Evolutionary conservation across 2,329 filamentous ascomycete genomes (phyloP).

Genomic region (Aspergillus terreus): DNA sequence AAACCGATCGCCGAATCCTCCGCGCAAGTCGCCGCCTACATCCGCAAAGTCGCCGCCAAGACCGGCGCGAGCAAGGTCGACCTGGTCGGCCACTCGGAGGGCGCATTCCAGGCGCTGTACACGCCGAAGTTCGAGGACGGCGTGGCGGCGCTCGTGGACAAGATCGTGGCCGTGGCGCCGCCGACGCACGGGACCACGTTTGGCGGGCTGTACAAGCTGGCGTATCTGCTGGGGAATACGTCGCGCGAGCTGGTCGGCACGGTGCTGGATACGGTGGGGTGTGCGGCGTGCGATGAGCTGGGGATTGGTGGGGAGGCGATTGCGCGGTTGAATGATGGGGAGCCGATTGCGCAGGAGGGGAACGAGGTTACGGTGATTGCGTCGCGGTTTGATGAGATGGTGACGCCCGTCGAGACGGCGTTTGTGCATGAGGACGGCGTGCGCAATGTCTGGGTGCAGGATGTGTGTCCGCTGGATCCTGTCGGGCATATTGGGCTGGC

Average conservation of each 20-base stretch:
- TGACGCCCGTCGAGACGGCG: constrained; percentile 29
- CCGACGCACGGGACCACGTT: constrained; percentile 34
- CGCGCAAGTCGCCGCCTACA: constrained; percentile 37
- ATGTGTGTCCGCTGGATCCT: constrained; percentile 28
- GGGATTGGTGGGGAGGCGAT: constrained; percentile 27
- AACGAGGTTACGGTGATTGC: constrained; percentile 34
- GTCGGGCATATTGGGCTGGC: constrained; percentile 38
- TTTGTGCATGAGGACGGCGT: constrained; percentile 32
- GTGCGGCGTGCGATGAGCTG: constrained; percentile 32
- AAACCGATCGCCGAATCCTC: constrained; percentile 37
- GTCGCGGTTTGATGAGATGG: constrained; percentile 32
- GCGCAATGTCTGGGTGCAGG: constrained; percentile 30
- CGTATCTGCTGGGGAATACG: constrained; percentile 24
- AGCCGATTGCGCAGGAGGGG: constrained; percentile 30
- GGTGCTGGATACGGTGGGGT: constrained; percentile 27
- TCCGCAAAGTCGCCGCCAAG: constrained; percentile 32
- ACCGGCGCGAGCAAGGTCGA: constrained; percentile 39
- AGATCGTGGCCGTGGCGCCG: constrained; percentile 34
- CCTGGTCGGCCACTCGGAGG: constrained; percentile 44
- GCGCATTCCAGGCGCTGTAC: constrained; percentile 40
- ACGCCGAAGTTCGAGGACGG: constrained; percentile 36
- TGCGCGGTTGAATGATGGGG: constrained; percentile 28
- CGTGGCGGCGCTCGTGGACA: constrained; percentile 25
- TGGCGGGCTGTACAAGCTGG: constrained; percentile 26
- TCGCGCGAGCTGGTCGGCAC: constrained; percentile 20